phyloP scores from a whole-genome alignment of 495 filamentous ascomycete species.

The Podospora tetraspora region DNA sequence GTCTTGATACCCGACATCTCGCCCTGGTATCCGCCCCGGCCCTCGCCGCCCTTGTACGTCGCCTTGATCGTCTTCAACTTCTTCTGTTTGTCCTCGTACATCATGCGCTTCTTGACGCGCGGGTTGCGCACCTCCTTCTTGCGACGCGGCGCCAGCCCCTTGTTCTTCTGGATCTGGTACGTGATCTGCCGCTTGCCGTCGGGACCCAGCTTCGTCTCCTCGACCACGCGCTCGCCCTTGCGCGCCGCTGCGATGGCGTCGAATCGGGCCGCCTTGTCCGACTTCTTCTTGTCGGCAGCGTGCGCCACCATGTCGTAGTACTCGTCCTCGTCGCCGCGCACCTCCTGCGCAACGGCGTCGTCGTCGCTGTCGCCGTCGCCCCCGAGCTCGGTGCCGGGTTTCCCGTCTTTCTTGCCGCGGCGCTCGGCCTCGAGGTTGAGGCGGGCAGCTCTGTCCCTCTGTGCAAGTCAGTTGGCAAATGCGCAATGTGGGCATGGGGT shows the following conservation, averaged over 20 bases:
- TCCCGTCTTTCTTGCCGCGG: conserved; percentile 62
- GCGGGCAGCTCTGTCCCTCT: conserved; percentile 71
- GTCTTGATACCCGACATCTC: conserved; percentile 95
- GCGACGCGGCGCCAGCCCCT: conserved; percentile 80
- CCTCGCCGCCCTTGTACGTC: conserved; percentile 83
- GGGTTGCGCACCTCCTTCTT: conserved; percentile 94
- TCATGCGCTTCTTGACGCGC: conserved; percentile 93
- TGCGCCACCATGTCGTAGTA: conserved; percentile 87
- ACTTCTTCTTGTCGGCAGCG: conserved; percentile 62
- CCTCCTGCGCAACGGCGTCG: conserved; percentile 34
- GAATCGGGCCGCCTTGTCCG: conserved; percentile 56
- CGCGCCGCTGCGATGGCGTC: conserved; percentile 42
- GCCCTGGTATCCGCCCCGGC: conserved; percentile 80
- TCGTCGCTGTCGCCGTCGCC: conserved; percentile 62
- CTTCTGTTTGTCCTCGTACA: conserved; percentile 90
- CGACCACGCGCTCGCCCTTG: conserved; percentile 51
- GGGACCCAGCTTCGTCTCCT: conserved; percentile 54
- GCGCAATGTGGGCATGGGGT: not conserved
- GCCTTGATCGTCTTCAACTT: conserved; percentile 80
- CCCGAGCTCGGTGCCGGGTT: conserved; percentile 55
- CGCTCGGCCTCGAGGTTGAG: conserved; percentile 83
- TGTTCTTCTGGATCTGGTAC: conserved; percentile 95
- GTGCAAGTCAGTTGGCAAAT: conserved; percentile 7
- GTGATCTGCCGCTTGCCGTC: conserved; percentile 86
- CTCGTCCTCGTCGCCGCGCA: conserved; percentile 59